A percentile compares a stretch with the other conserved stretches of the same genome.
Conservation (phyloP, 768 basidiomycete species). For the Cystofilobasidium bisporidii region DNA sequence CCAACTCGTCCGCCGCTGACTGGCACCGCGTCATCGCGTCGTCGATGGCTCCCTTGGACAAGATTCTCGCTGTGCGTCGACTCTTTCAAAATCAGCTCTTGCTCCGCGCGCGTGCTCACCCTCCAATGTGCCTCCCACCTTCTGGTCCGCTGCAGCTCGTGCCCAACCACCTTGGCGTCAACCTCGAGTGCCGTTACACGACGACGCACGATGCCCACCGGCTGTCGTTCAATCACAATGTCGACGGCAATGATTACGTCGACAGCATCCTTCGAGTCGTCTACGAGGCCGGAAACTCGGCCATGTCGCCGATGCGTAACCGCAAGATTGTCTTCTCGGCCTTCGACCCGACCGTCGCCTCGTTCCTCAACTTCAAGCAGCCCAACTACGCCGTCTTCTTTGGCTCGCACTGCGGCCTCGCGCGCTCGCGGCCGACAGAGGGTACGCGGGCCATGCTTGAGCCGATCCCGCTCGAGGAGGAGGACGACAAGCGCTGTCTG, state of each 20-base stretch:
- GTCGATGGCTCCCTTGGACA: conserved; percentile 59
- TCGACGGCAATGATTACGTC: conserved; percentile 70
- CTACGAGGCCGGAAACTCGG: conserved; percentile 48
- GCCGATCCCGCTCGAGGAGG: conserved; percentile 38
- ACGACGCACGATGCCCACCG: conserved; percentile 46
- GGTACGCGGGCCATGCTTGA: conserved; percentile 23
- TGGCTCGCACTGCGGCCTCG: conserved; percentile 71
- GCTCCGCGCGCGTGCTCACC: neutral
- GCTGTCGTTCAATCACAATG: conserved; percentile 46
- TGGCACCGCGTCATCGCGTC: conserved; percentile 40
- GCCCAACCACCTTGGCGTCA: conserved; percentile 53
- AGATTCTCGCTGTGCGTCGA: conserved; percentile 9
- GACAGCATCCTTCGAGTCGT: conserved; percentile 76
- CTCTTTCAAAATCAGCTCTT: neutral
- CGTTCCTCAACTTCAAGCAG: conserved; percentile 96
- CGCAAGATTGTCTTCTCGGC: conserved; percentile 85
- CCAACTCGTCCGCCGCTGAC: conserved; percentile 31
- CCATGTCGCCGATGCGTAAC: conserved; percentile 42
- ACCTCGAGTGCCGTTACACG: conserved; percentile 74
- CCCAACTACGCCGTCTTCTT: conserved; percentile 99
- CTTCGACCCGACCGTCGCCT: conserved; percentile 79
- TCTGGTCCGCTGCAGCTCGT: conserved; percentile 31
- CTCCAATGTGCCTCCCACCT: neutral
- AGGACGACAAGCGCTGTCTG: conserved; percentile 45
- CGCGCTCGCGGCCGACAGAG: conserved; percentile 31